Percentiles rank a stretch among this genome's conserved stretches.
These are phyloP conservation scores for Amanita thiersii DNA, from an alignment of 768 basidiomycete species.

Conservation along the genomic window DNA sequence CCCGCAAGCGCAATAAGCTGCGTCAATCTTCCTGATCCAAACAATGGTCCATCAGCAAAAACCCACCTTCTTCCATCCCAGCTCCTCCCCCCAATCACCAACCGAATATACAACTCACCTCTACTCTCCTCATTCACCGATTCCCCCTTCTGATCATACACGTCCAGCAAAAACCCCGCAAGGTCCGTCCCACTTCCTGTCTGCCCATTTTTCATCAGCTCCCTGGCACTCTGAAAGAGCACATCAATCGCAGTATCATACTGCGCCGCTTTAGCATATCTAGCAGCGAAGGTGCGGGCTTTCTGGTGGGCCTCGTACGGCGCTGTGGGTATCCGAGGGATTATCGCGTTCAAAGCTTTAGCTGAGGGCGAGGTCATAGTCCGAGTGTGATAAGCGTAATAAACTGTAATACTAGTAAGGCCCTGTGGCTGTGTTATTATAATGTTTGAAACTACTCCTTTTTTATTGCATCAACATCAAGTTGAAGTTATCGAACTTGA, in stretches of 20 bases:
- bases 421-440: too few relatives aligned
- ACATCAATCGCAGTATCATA: slow-evolving; percentile 87
- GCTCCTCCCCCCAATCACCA: too few relatives aligned
- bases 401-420: too few relatives aligned
- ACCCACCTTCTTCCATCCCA: too few relatives aligned
- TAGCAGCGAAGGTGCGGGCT: slow-evolving; percentile 88
- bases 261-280: slow-evolving; percentile 75
- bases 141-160: slow-evolving; percentile 73
- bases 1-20: slow-evolving; percentile 88
- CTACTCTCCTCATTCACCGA: slow-evolving; percentile 67
- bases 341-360: slow-evolving; percentile 66
- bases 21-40: slow-evolving; percentile 65
- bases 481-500: too few relatives aligned
- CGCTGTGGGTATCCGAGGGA: slow-evolving; percentile 60
- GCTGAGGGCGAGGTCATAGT: slow-evolving; percentile 32
- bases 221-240: slow-evolving; percentile 82
- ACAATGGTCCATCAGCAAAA: slow-evolving; percentile 8
- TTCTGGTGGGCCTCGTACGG: slow-evolving; percentile 97
- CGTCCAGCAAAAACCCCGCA: slow-evolving; percentile 68
- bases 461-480: too few relatives aligned
- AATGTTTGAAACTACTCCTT: too few relatives aligned
- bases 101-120: slow-evolving; percentile 42
- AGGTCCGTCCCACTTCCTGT: slow-evolving; percentile 89
- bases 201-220: slow-evolving; percentile 83
- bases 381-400: neutral